Conservation (phyloP, 164 flowering plant genomes). For the Sextonia rubra region DNA sequence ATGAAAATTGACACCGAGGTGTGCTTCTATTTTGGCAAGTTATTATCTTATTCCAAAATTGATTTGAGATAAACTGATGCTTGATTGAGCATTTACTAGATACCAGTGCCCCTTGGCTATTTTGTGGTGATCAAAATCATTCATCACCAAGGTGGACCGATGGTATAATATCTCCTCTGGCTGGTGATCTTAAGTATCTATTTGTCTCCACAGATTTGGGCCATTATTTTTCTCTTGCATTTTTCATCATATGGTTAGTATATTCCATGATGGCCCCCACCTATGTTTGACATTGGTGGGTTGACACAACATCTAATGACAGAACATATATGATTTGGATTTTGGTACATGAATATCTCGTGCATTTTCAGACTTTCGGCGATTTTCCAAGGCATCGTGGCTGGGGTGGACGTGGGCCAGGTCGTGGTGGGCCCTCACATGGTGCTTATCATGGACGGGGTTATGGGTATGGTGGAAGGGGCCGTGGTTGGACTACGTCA, state of each 20-base stretch:
- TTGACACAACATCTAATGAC: not conserved
- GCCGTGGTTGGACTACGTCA: conserved; percentile 28
- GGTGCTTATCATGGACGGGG: conserved; percentile 60
- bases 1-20: conserved; percentile 79
- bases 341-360: not conserved
- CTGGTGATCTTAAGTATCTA: not conserved
- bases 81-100: no score
- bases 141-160: no score
- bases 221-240: no score
- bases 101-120: no score
- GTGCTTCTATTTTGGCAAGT: conserved; percentile 2
- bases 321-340: not conserved
- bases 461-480: conserved; percentile 56
- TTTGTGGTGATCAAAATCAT: no score
- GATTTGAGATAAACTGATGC: no score
- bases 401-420: conserved; percentile 66
- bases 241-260: not conserved
- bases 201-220: not conserved
- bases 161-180: not conserved
- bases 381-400: conserved; percentile 56
- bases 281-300: not conserved
- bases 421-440: conserved; percentile 48
- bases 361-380: conserved; percentile 64
- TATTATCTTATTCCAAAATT: no score
- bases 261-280: not conserved